phyloP scores from a whole-genome alignment of 371 early-diverging fungal species.

The Synchytrium microbalum region DNA sequence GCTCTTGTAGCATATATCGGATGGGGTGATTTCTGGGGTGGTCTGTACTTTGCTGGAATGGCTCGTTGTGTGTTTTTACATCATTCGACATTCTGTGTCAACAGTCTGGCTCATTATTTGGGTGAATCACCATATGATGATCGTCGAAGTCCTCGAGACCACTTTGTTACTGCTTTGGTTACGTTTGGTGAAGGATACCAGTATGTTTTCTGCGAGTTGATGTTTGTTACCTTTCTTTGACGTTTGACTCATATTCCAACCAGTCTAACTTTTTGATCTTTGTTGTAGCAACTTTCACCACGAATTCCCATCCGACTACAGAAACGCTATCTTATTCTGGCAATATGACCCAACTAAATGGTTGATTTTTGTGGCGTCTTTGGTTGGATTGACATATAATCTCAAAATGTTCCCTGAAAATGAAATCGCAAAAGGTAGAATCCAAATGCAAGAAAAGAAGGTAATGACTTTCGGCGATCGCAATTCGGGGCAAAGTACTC shows the following conservation, averaged over 20 bases:
- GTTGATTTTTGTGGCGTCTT: conserved; percentile 5
- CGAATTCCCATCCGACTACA: conserved; percentile 14
- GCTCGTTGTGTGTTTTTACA: conserved; percentile 24
- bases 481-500: conserved; percentile 54
- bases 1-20: conserved; percentile 20
- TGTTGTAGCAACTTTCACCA: conserved; percentile 27
- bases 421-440: conserved; percentile 3
- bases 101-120: conserved; percentile 30
- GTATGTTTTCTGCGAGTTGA: too few relatives aligned
- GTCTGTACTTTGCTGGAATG: conserved; percentile 26
- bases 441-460: not conserved
- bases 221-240: too few relatives aligned
- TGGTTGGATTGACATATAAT: conserved; percentile 2
- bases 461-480: too few relatives aligned
- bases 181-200: conserved; percentile 46
- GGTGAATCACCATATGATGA: conserved; percentile 24
- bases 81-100: conserved; percentile 36
- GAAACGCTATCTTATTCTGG: conserved; percentile 16
- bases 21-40: conserved; percentile 49
- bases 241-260: too few relatives aligned
- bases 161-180: conserved; percentile 36
- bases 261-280: too few relatives aligned
- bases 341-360: conserved; percentile 21
- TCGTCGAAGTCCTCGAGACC: conserved; percentile 31
- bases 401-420: not conserved